Base-by-base conservation (phyloP, 352 stramenopile genomes). In the Thraustotheca clavata region DNA sequence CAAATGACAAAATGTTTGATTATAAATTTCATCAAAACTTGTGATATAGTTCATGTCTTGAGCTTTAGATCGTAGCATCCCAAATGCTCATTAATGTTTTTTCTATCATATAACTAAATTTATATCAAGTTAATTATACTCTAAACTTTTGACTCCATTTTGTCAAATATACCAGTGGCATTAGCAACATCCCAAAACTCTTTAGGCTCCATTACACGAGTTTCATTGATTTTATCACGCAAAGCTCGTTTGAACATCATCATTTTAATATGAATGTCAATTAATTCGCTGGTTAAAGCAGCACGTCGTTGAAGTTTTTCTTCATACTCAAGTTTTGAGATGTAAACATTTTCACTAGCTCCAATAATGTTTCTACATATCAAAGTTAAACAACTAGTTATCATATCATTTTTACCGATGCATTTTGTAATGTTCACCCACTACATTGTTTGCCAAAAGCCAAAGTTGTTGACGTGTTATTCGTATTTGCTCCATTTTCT, bases 401-500 rank as follows among this genome's bases (percentile, higher is more conserved):
- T 11, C 5, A 3, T 12, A 11, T 29, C 6, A 14, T 33, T 35
- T 22, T 16, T 52, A 65, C 57, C 57, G n/a, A 18, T 65, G 22
- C 4, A 54, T 18, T 20, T 50, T 14, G 57, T 54, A 65, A 18
- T 48, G 43, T n/a, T 65, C 57, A 20, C 8, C 22, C 4, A 65
- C 57, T 11, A 41, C 57, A 35, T 65, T 32, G 57, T 65, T 65
- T 18, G 57, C 40, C 12, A 48, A 46, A 18, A 46, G 14, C 57
- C 57, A 65, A 26, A 65, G n/a, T 31, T 22, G 8, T 18, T 8
- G 33, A 12, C 57, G 57, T 18, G 29, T 4, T 12, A 11, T 18
- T 32, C 57, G 57, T 18, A 65, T 46, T 8, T 65, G 33, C 27
- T 35, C 20, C 57, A 65, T 65, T 46, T 65, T 65, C 40, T 65